phyloP scores from a whole-genome alignment of 176 grass and related monocot species.

The Thalia dealbata region DNA sequence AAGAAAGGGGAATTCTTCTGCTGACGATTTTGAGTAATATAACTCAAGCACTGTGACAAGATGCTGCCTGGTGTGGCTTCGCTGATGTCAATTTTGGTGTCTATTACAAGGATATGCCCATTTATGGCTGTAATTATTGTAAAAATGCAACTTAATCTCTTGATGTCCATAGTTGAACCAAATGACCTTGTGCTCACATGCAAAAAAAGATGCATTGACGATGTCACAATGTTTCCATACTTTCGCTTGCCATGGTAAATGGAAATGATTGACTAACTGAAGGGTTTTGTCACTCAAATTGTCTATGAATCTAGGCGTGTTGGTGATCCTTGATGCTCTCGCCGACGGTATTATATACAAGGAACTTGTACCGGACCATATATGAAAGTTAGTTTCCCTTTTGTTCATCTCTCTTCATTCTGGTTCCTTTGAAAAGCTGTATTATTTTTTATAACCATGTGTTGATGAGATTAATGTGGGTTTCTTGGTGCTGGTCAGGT shows the following conservation, averaged over 20 bases:
- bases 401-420: neutral
- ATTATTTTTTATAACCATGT: neutral
- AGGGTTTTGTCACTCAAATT: neutral
- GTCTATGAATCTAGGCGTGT: conserved; percentile 35
- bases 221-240: neutral
- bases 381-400: conserved; percentile 52
- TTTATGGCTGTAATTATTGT: too few species aligned
- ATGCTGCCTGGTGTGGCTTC: too few species aligned
- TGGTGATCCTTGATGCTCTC: conserved; percentile 74
- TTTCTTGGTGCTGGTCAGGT: conserved; percentile 29
- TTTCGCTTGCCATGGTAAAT: neutral
- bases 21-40: too few species aligned
- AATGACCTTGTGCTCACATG: neutral
- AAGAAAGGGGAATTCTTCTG: too few species aligned
- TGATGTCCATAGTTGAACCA: neutral
- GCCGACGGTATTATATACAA: conserved; percentile 76
- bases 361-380: conserved; percentile 64
- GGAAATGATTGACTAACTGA: neutral
- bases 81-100: too few species aligned
- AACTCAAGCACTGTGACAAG: too few species aligned
- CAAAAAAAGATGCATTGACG: neutral
- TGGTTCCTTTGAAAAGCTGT: neutral
- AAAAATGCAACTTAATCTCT: neutral
- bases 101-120: too few species aligned
- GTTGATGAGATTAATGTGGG: neutral